A percentile compares a stretch with the other conserved stretches of the same genome.
These are phyloP conservation scores for Penicillium desertorum DNA, from an alignment of 495 filamentous ascomycete genomes.

Conservation along the genomic window DNA sequence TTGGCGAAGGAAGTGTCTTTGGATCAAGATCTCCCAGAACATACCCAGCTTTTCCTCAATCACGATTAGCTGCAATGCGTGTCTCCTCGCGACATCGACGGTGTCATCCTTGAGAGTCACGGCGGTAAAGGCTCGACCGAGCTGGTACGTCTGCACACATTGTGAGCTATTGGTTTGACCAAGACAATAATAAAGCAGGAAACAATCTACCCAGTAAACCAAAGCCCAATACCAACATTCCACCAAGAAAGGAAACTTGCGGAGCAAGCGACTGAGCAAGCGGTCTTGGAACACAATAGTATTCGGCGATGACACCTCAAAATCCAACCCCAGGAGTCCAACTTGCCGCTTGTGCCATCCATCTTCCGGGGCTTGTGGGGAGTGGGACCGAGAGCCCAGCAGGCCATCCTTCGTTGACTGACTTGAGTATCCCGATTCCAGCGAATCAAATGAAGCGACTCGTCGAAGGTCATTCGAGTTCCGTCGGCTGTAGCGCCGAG, in stretches of 20 bases:
- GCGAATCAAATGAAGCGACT: conserved; percentile 27
- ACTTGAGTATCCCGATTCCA: conserved; percentile 33
- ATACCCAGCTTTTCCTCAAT: conserved; percentile 55
- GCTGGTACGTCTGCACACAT: conserved; percentile 54
- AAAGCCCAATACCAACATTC: conserved; percentile 82
- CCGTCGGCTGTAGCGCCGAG: conserved; percentile 18
- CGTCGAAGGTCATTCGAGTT: conserved; percentile 22
- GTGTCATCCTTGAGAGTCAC: conserved; percentile 58
- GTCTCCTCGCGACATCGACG: conserved; percentile 54
- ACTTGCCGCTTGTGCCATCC: conserved; percentile 46
- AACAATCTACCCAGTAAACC: conserved; percentile 57
- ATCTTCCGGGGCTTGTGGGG: conserved; percentile 32
- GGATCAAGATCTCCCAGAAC: conserved; percentile 57
- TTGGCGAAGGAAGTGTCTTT: conserved; percentile 53
- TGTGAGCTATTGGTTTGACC: background rate
- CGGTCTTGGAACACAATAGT: conserved; percentile 53
- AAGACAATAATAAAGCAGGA: background rate
- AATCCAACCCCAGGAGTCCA: conserved; percentile 32
- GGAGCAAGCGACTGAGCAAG: conserved; percentile 58
- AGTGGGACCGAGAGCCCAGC: conserved; percentile 25
- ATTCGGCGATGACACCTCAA: conserved; percentile 53
- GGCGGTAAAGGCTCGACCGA: conserved; percentile 62
- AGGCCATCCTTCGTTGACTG: conserved; percentile 37
- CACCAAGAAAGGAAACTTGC: conserved; percentile 70
- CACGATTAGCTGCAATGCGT: conserved; percentile 57